A percentile compares a stretch with the other conserved stretches of the same genome.
phyloP scores from a whole-genome alignment of 169 alveolate species.

The Eimeria acervulina region DNA sequence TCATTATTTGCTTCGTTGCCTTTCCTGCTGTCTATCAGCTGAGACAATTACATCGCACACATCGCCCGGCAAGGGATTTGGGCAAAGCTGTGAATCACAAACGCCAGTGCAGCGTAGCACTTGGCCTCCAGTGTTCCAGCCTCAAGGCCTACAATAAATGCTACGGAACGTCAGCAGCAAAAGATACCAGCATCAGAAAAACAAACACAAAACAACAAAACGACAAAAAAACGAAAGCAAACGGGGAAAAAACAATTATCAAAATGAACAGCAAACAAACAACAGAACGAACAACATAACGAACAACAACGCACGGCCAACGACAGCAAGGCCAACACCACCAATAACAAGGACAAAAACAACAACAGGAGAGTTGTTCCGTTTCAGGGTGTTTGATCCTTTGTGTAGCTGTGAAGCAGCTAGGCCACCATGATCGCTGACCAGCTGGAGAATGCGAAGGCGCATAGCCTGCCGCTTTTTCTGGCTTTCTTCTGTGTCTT shows the following conservation, averaged over 20 bases:
- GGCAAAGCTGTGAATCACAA: neutral
- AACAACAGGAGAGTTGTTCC: neutral
- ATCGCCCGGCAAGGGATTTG: neutral
- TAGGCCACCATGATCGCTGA: conserved; percentile 5
- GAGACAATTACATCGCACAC: neutral
- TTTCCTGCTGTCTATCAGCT: conserved; percentile 43
- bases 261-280: no score
- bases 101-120: neutral
- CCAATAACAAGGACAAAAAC: neutral
- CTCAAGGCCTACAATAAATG: no score
- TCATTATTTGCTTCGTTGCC: conserved; percentile 13
- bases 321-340: neutral
- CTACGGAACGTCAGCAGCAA: no score
- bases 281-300: no score
- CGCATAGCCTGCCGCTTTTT: conserved; percentile 64
- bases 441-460: conserved; percentile 55
- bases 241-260: neutral
- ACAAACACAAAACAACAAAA: no score
- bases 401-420: neutral
- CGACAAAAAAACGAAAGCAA: neutral
- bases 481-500: conserved; percentile 73
- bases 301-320: neutral
- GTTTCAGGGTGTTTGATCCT: neutral
- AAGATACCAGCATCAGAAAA: no score
- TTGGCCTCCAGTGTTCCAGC: neutral